Evolutionary conservation across 2,329 filamentous ascomycete genomes (phyloP).

Genomic region (Alternaria ethzedia): DNA sequence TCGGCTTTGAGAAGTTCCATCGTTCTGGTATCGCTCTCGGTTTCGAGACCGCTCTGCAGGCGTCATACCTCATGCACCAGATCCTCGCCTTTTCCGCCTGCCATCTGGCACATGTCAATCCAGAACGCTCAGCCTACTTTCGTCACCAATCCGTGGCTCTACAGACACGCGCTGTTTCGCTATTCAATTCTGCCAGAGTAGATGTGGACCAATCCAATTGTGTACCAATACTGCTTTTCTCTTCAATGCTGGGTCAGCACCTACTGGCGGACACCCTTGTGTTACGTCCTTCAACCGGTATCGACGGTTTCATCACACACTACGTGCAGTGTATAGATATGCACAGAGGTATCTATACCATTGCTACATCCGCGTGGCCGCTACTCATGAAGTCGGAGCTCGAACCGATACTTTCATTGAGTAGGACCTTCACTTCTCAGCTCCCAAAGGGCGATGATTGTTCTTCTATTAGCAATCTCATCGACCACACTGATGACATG

Average conservation of each 20-base stretch:
- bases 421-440: conserved; percentile 22
- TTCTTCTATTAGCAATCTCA: conserved; percentile 17
- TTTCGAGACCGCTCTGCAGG: conserved; percentile 28
- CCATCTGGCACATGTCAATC: conserved; percentile 40
- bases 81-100: conserved; percentile 48
- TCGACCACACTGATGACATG: conserved; percentile 22
- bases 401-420: conserved; percentile 28
- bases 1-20: conserved; percentile 19
- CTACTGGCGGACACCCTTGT: conserved; percentile 45
- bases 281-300: conserved; percentile 17
- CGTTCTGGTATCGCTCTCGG: conserved; percentile 19
- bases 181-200: conserved; percentile 26
- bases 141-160: conserved; percentile 30
- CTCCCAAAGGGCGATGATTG: conserved; percentile 31
- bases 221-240: conserved; percentile 44
- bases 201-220: conserved; percentile 38
- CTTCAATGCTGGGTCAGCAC: conserved; percentile 44
- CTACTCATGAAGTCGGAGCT: conserved; percentile 34
- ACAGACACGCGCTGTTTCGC: conserved; percentile 42
- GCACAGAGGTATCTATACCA: conserved; percentile 25
- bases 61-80: conserved; percentile 48
- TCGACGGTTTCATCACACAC: conserved; percentile 36
- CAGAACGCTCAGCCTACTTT: conserved; percentile 23
- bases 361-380: conserved; percentile 31
- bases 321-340: conserved; percentile 38